Conservation (phyloP, 352 stramenopile species). For the Phytophthora colocasiae region DNA sequence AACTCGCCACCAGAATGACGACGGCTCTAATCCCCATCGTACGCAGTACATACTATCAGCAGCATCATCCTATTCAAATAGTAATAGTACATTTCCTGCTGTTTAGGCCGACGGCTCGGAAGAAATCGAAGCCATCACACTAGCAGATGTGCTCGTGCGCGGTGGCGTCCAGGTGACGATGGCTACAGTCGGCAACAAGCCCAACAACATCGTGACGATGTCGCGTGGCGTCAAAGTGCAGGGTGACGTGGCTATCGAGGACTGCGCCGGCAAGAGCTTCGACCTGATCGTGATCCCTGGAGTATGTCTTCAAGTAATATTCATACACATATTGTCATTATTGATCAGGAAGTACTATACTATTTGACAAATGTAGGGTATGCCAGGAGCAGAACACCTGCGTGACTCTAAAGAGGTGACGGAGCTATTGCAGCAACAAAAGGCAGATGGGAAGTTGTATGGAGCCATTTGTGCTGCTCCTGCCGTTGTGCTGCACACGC, state of each 20-base stretch:
- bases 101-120: conserved; percentile 78
- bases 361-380: conserved; percentile 45
- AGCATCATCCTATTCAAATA: background rate
- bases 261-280: conserved; percentile 58
- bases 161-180: conserved; percentile 74
- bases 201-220: conserved; percentile 75
- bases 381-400: conserved; percentile 72
- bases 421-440: conserved; percentile 69
- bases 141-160: conserved; percentile 77
- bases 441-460: conserved; percentile 68
- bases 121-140: conserved; percentile 83
- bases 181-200: conserved; percentile 63
- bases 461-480: conserved; percentile 83
- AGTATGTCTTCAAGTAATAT: conserved; percentile 33
- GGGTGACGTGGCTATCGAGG: conserved; percentile 71
- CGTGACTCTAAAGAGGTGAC: conserved; percentile 69
- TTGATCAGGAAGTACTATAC: conserved; percentile 2
- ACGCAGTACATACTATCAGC: background rate
- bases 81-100: conserved; percentile 2
- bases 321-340: background rate
- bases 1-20: conserved; percentile 29
- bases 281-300: conserved; percentile 77
- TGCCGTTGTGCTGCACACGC: conserved; percentile 69
- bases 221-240: conserved; percentile 77
- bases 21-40: conserved; percentile 52